A percentile compares a stretch with the other conserved stretches of the same genome.
Evolutionary conservation across 129 eudicot genomes (phyloP).

Genomic region (Tanacetum coccineum): DNA sequence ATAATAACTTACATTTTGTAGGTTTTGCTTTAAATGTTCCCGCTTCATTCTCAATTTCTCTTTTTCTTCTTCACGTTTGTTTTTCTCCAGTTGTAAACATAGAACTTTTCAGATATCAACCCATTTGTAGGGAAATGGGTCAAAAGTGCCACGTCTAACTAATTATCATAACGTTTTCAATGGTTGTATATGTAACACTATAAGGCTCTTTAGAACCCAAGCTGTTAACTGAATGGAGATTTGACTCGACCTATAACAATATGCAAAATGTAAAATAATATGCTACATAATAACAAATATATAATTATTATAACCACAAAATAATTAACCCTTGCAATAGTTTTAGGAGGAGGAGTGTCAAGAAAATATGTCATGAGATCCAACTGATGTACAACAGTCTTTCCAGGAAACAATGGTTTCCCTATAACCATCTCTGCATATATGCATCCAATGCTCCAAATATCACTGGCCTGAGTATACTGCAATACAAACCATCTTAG

Average conservation of each 20-base stretch:
- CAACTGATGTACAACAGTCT: conserved; percentile 82
- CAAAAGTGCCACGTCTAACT: too few relatives aligned
- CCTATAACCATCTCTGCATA: conserved; percentile 95
- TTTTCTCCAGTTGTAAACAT: conserved; percentile 88
- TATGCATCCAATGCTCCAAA: conserved; percentile 99
- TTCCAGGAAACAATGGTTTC: conserved; percentile 91
- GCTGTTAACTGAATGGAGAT: too few relatives aligned
- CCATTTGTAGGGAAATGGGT: too few relatives aligned
- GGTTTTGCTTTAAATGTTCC: conserved; percentile 79
- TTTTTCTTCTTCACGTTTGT: conserved; percentile 71
- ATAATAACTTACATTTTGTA: conserved; percentile 52
- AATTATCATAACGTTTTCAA: too few relatives aligned
- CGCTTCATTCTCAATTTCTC: conserved; percentile 68
- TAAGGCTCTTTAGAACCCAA: conserved; percentile 6
- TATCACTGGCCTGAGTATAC: conserved; percentile 97
- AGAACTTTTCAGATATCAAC: too few relatives aligned
- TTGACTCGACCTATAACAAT: too few relatives aligned
- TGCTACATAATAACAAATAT: too few relatives aligned
- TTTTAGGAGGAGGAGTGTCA: conserved; percentile 82
- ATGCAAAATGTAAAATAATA: too few relatives aligned
- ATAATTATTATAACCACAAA: neutral
- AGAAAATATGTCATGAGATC: conserved; percentile 89
- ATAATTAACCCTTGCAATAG: conserved; percentile 65
- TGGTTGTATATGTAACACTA: too few relatives aligned
- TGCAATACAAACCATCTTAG: conserved; percentile 38